Base-by-base conservation (phyloP, 2,329 filamentous ascomycete species). In the Neurospora sp. region DNA sequence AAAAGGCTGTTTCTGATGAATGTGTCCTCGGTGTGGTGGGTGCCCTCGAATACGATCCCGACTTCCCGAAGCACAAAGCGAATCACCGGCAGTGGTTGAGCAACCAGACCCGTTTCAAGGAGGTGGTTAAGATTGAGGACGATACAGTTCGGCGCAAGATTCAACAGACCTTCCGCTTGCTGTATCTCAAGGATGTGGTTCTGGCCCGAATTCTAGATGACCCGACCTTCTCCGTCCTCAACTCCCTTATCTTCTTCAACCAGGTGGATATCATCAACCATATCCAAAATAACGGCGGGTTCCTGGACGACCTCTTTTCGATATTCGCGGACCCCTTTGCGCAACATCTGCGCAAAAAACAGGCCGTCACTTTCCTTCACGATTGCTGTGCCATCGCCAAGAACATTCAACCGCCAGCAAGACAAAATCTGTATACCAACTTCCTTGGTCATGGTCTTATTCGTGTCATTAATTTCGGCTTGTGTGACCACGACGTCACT, bases 151-250 rank as follows among this genome's bases (percentile, higher is more conserved):
- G 90, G 74, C 90, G 88, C 76, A 98, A 98, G 83, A 98, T 99
- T 46, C 94, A 97, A 77, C 93, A 94, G 79, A 98, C 96, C 0
- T 97, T 97, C 82, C 92, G 96, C 46, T 83, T 99, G 40, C 94
- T 97, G 77, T 99, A 99, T 78, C 86, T 99, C 69, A 99, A 98
- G 80, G 96, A 99, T 77, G 96, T 99, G n/a, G 95, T 98, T 0
- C 86, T 99, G 62, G 96, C 96, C 38, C 89, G 96, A 72, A 98
- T 99, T 73, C 86, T 99, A 72, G 96, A 99, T 80, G 96, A 99
- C 79, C 95, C 95, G 67, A 99, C 96, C 23, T 99, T 98, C 80
- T 97, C 93, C 33, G 94, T 98, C 36, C 89, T 99, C 73, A 99
- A 98, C 81, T 97, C 93, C 67, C 87, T 98, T 75, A 99, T 99